A percentile compares a stretch with the other conserved stretches of the same genome.
phyloP scores from a whole-genome alignment of 2,329 filamentous ascomycete species.

The Aureobasidium sp. region DNA sequence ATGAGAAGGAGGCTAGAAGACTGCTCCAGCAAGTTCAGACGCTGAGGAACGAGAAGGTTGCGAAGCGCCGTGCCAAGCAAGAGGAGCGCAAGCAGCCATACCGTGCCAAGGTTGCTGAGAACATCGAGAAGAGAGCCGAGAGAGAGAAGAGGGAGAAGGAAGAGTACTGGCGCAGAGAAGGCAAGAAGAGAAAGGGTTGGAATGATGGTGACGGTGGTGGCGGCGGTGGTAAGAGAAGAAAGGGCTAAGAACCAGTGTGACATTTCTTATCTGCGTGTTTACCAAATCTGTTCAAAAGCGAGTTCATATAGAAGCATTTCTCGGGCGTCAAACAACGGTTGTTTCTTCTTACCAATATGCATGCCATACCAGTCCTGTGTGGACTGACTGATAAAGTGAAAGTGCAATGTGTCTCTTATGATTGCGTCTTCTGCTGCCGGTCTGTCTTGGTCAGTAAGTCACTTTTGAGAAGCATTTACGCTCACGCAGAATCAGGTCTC shows the following conservation, averaged over 20 bases:
- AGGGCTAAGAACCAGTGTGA: conserved; percentile 8
- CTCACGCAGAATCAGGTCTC: no score
- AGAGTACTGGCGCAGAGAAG: conserved; percentile 88
- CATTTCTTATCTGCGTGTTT: neutral
- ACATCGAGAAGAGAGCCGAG: conserved; percentile 73
- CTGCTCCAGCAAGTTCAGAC: conserved; percentile 91
- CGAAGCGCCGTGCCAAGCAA: conserved; percentile 75
- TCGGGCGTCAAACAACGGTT: neutral
- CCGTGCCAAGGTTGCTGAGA: conserved; percentile 71
- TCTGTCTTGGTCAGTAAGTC: no score
- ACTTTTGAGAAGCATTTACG: no score
- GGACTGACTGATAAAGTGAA: neutral
- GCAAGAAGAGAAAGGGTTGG: conserved; percentile 61
- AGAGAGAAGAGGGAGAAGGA: conserved; percentile 86
- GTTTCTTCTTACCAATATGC: neutral
- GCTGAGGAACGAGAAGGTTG: conserved; percentile 79
- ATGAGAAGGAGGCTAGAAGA: conserved; percentile 81
- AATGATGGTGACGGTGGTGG: conserved; percentile 41
- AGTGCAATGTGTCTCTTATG: neutral
- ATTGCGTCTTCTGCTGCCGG: no score
- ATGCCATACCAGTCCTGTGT: no score
- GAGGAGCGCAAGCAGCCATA: conserved; percentile 77
- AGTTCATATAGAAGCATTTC: neutral
- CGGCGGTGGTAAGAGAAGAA: conserved; percentile 24
- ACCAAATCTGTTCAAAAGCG: neutral